Evolutionary conservation across 2,329 filamentous ascomycete genomes (phyloP), one percentile per base, ranked within the genome.

Genomic region (Ascochyta lentis): DNA sequence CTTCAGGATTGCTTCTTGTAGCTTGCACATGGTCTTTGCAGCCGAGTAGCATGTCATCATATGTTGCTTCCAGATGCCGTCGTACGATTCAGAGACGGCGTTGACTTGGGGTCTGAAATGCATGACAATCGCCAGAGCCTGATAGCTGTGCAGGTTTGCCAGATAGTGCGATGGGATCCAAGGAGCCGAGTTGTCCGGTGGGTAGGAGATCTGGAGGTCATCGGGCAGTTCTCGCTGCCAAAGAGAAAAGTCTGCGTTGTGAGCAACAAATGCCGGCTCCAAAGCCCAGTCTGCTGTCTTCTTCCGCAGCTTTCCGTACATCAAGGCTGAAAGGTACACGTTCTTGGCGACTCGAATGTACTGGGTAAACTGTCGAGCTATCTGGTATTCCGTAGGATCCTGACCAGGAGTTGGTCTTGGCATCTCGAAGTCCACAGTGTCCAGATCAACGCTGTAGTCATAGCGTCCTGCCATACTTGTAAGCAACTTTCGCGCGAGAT

Each of bases 111-210:
- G 93, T 38, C 94, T 86, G 72, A 96, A 89, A 55, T 96, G 88
- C 76, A 98, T 87, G 50, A 98, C 92, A 44, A 94, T 83, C 13
- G 87, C 89, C 16, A 98, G 81, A 65, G 96, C 88, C 73, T 95
- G 93, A 75, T 98, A 96, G 2, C 88, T 89, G 71, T 96, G 91
- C 75, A 96, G 81, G 69, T 96, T 96, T 33, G 91, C 94, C 43
- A 96, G 83, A 68, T 93, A 96, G 64, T 96, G 90, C 7, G 91
- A 94, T 3, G 91, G 85, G 16, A 97, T 81, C 88, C 90, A 95
- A 0, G 93, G 93, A 2, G 91, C 83, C 3, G 89, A 90, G 44
- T 89, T 90, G 69, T 96, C 91, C 0, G 84, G 75, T 3, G 92
- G 89, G 70, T 93, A 96, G 3, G 84, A 85, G 34, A 98, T 81